A percentile compares a stretch with the other conserved stretches of the same genome.
Evolutionary conservation across 768 basidiomycete species (phyloP).

Genomic region (Pleurotus cornucopiae): DNA sequence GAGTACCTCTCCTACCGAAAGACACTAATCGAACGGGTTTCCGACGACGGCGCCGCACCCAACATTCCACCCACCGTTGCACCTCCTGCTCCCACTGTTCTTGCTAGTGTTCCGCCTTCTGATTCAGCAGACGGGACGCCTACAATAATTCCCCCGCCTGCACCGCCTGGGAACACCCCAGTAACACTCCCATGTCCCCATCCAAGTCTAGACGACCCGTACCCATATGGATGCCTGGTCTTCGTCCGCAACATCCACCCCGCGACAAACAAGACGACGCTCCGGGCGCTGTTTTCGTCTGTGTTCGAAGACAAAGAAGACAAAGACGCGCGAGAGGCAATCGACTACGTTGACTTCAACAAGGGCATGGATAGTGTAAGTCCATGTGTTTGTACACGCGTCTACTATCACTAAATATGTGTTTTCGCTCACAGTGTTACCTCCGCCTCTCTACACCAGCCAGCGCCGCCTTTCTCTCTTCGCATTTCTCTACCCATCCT

Average conservation of each 20-base stretch:
- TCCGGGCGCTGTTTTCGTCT: slow-evolving; percentile 52
- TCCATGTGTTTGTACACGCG: slow-evolving; percentile 5
- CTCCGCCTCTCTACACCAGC: slow-evolving; percentile 57
- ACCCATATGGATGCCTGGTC: slow-evolving; percentile 63
- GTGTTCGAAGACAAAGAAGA: slow-evolving; percentile 24
- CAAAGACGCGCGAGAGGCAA: slow-evolving; percentile 10
- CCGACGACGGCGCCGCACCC: slow-evolving; percentile 19
- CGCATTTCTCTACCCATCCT: slow-evolving; percentile 34
- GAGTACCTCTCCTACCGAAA: slow-evolving; percentile 68
- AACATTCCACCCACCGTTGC: not conserved
- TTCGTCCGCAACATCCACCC: slow-evolving; percentile 68
- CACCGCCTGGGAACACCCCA: not conserved
- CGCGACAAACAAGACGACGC: slow-evolving; percentile 78
- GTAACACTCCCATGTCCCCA: not conserved
- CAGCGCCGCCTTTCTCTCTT: slow-evolving; percentile 40
- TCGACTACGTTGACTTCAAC: slow-evolving; percentile 79
- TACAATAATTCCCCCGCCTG: not conserved
- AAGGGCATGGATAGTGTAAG: slow-evolving; percentile 74
- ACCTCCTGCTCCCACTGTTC: not conserved
- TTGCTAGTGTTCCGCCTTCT: not conserved
- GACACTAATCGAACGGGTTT: slow-evolving; percentile 46
- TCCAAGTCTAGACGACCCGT: slow-evolving; percentile 32
- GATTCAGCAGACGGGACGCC: slow-evolving; percentile 11
- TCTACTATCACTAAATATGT: not conserved
- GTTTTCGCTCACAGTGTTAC: slow-evolving; percentile 49